Conservation (phyloP, 2,329 filamentous ascomycete species). For the Paraphaeosphaeria minitans region DNA sequence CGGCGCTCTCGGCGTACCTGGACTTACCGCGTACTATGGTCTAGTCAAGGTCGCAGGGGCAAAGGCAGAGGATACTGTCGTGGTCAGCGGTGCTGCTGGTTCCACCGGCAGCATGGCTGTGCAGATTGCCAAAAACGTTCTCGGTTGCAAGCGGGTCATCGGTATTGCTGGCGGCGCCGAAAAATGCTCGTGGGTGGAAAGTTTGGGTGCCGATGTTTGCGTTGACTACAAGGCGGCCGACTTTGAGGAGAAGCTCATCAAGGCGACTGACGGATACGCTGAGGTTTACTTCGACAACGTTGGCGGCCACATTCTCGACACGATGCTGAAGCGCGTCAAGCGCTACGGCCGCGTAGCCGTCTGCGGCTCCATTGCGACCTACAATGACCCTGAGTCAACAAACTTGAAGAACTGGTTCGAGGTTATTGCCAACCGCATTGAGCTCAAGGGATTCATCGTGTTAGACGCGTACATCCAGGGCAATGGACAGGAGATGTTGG, state of each 20-base stretch:
- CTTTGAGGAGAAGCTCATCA: slow-evolving; percentile 55
- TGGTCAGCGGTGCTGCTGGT: slow-evolving; percentile 77
- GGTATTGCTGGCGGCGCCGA: slow-evolving; percentile 59
- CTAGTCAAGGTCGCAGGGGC: slow-evolving; percentile 70
- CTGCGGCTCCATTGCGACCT: slow-evolving; percentile 52
- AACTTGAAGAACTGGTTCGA: slow-evolving; percentile 53
- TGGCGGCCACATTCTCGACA: slow-evolving; percentile 55
- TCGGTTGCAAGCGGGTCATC: slow-evolving; percentile 55
- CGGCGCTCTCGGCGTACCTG: slow-evolving; percentile 55
- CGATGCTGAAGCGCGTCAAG: slow-evolving; percentile 52
- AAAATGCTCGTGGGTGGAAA: slow-evolving; percentile 59
- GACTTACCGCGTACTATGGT: slow-evolving; percentile 77
- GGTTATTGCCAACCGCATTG: slow-evolving; percentile 49
- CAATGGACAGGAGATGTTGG: slow-evolving; percentile 32
- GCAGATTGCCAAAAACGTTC: slow-evolving; percentile 59
- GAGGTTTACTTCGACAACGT: slow-evolving; percentile 61
- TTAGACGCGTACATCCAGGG: slow-evolving; percentile 43
- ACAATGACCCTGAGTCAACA: slow-evolving; percentile 44
- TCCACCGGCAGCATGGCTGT: slow-evolving; percentile 75
- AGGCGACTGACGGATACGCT: slow-evolving; percentile 56
- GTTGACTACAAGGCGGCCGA: slow-evolving; percentile 59
- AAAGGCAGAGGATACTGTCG: slow-evolving; percentile 71
- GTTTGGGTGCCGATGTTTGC: slow-evolving; percentile 59
- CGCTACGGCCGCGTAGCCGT: slow-evolving; percentile 49
- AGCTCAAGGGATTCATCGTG: slow-evolving; percentile 53